A percentile compares a stretch with the other conserved stretches of the same genome.
Evolutionary conservation across 176 grass and related monocot genomes (phyloP).

Genomic region (Hordeum vulgare): DNA sequence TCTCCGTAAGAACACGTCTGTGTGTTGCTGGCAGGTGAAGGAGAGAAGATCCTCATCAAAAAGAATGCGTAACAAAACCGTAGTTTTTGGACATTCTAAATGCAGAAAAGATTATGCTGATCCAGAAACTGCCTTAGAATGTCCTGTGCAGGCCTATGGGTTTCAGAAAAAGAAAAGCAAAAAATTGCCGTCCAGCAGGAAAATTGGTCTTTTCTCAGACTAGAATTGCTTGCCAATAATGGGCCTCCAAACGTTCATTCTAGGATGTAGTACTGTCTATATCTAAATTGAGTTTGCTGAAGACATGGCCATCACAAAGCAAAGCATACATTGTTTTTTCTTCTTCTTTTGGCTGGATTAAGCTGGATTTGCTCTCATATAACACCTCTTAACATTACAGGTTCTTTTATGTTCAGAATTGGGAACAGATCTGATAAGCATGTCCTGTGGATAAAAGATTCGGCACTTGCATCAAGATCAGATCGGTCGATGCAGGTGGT

Average conservation of each 20-base stretch:
- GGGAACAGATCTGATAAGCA: background rate
- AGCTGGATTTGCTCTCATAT: too few species aligned
- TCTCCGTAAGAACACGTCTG: too few species aligned
- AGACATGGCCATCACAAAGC: background rate
- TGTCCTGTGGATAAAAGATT: background rate
- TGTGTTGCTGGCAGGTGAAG: too few species aligned
- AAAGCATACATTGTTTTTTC: background rate
- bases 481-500: background rate
- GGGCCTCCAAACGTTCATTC: too few species aligned
- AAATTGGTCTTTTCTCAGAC: too few species aligned
- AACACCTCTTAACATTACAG: background rate
- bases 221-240: too few species aligned
- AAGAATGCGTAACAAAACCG: too few species aligned
- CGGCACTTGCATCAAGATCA: conserved; percentile 1
- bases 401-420: background rate
- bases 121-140: background rate
- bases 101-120: too few species aligned
- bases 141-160: background rate
- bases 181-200: background rate
- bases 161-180: too few species aligned
- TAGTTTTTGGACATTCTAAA: too few species aligned
- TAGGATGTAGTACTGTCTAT: too few species aligned
- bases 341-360: background rate
- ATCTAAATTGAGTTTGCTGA: background rate
- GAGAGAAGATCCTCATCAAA: too few species aligned